Base-by-base conservation (phyloP, 2,329 filamentous ascomycete genomes). In the Aspergillus awamori region DNA sequence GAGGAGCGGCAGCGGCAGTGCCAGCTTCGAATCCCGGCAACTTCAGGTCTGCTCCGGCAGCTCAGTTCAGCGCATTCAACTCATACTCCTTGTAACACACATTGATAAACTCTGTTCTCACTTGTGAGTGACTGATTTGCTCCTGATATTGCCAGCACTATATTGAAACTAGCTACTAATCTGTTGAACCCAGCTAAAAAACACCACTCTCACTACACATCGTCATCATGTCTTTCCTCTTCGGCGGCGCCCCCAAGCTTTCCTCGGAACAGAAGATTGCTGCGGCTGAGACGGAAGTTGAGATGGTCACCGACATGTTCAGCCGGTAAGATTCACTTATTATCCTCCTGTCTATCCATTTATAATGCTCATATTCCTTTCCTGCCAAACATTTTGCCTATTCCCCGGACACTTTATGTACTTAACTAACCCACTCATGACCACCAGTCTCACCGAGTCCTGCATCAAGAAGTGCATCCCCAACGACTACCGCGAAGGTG, bases 281-380 rank as follows among this genome's bases (percentile, higher is more conserved):
- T 72, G 91, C 92, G 72, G 93, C 96, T 72, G 94, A 99, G 83
- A 90, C 92, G 69, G 96, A 99, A 83, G 92, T 98, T 80, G 95
- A 97, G 81, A 93, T 98, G 84, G 88, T 97, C 70, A 92, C 93
- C 65, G 93, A 97, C 80, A 97, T 98, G 89, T 96, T 97, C 86
- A 94, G 93, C 83, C 91, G 95, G 95, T 98, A 87, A 63, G 79
- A 51, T 58, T 30, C 49, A 8, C 2, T 53, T 45, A 5, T 36
- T 26, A 3, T 28, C 15, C n/a, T 33, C n/a, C n/a, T 17, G 5
- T 7, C 36, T 6, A 13, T 52, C 20, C 20, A 20, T 20, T 20
- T 2, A 20, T 20, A 20, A 20, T 2, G 20, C 20, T 20, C 20
- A 20, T 30, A 30, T 11, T 51, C 13, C 15, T 20, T 51, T 39